These are phyloP conservation scores for Fusarium domesticum DNA, from an alignment of 2,329 filamentous ascomycete species.

Conservation along the genomic window DNA sequence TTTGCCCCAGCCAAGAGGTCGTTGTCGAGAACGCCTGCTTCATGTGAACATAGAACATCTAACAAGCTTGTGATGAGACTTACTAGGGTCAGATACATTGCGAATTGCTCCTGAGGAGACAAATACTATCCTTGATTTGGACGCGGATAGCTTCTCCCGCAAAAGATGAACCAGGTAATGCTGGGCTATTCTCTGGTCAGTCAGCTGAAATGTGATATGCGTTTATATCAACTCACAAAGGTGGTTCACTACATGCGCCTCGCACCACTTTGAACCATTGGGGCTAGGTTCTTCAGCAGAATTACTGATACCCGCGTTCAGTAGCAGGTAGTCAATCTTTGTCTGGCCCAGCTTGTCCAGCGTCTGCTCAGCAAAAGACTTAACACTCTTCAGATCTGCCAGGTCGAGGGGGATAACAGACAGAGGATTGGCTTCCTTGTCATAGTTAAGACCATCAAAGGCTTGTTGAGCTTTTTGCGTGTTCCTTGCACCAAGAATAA, in stretches of 20 bases:
- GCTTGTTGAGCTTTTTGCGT: constrained; percentile 39
- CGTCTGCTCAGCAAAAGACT: constrained; percentile 44
- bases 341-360: constrained; percentile 40
- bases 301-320: constrained; percentile 49
- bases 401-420: constrained; percentile 50
- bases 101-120: constrained; percentile 51
- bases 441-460: constrained; percentile 42
- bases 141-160: constrained; percentile 45
- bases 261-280: constrained; percentile 48
- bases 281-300: constrained; percentile 35
- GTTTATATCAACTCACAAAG: constrained; percentile 41
- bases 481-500: constrained; percentile 52
- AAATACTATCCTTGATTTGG: constrained; percentile 46
- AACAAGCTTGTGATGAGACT: constrained; percentile 1
- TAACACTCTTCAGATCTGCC: constrained; percentile 42
- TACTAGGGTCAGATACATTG: constrained; percentile 38
- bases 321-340: constrained; percentile 47
- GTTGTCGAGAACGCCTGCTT: constrained; percentile 37
- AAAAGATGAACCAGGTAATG: constrained; percentile 52
- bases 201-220: neutral
- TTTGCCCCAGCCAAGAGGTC: constrained; percentile 42
- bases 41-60: no score
- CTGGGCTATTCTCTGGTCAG: constrained; percentile 40
- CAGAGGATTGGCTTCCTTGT: constrained; percentile 39
- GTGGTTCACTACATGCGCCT: constrained; percentile 51